A percentile compares a stretch with the other conserved stretches of the same genome.
These are phyloP conservation scores for Colletotrichum cereale DNA, from an alignment of 2,329 filamentous ascomycete genomes.

Conservation along the genomic window DNA sequence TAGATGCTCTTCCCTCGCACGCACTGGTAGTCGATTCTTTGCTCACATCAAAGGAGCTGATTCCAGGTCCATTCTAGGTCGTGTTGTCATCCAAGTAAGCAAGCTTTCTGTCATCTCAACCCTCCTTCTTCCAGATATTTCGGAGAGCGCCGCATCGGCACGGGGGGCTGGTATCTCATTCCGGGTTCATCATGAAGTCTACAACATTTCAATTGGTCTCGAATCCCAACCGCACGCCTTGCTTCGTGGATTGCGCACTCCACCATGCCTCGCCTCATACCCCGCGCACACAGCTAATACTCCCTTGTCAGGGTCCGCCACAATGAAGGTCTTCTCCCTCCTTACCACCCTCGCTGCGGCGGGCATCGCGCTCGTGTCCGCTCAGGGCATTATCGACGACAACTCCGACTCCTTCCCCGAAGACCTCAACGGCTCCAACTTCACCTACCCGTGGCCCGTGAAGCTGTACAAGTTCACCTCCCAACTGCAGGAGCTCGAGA, in stretches of 20 bases:
- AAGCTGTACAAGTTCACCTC: slow-evolving; percentile 62
- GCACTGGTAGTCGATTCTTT: slow-evolving; percentile 11
- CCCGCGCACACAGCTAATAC: not conserved
- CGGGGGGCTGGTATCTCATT: not conserved
- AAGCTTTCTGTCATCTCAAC: not conserved
- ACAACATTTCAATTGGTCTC: not conserved
- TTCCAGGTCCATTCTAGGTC: slow-evolving; percentile 5
- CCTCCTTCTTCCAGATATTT: not conserved
- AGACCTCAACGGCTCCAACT: slow-evolving; percentile 63
- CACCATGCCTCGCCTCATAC: not conserved
- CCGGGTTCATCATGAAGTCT: not conserved
- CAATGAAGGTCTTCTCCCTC: slow-evolving; percentile 42
- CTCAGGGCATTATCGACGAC: slow-evolving; percentile 49
- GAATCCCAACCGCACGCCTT: not conserved
- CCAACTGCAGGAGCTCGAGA: slow-evolving; percentile 61
- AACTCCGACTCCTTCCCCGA: slow-evolving; percentile 52
- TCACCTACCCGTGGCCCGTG: slow-evolving; percentile 65
- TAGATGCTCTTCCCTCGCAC: slow-evolving; percentile 19
- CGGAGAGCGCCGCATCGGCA: not conserved
- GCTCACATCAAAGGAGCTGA: slow-evolving; percentile 19
- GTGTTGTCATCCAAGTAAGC: slow-evolving; percentile 26
- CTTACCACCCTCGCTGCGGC: slow-evolving; percentile 37
- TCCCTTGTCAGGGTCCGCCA: not conserved
- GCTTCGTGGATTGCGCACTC: not conserved
- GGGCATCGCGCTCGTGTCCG: slow-evolving; percentile 41